Percentiles rank a stretch among this genome's conserved stretches.
Evolutionary conservation across 2,329 filamentous ascomycete species (phyloP).

Genomic region (Venturia nashicola): DNA sequence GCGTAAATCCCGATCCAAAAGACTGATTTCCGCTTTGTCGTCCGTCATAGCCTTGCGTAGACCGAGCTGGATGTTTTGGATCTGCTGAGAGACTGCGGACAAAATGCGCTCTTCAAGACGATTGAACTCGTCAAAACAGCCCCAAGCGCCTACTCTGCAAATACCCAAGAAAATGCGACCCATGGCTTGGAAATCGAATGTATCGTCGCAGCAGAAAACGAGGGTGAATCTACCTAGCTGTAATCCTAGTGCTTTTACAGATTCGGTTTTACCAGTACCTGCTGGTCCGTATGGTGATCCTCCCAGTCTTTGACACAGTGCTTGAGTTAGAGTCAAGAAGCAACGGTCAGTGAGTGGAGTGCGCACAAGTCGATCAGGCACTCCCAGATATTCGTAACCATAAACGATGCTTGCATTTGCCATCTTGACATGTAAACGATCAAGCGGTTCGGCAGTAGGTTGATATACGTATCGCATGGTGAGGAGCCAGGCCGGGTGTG

Average conservation of each 20-base stretch:
- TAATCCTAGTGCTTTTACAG: constrained; percentile 92
- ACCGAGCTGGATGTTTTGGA: constrained; percentile 97
- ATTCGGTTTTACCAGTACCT: constrained; percentile 97
- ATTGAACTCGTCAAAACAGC: constrained; percentile 99
- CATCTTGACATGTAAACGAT: constrained; percentile 86
- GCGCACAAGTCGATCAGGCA: constrained; percentile 88
- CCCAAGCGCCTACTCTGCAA: constrained; percentile 97
- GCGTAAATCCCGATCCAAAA: constrained; percentile 78
- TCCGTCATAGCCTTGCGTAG: constrained; percentile 75
- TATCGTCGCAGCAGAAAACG: constrained; percentile 99
- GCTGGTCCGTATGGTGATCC: constrained; percentile 96
- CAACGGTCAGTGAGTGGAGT: constrained; percentile 96
- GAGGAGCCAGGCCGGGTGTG: constrained; percentile 83
- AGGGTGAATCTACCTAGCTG: constrained; percentile 95
- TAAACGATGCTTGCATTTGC: constrained; percentile 93
- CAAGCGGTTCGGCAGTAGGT: constrained; percentile 65
- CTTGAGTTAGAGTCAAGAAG: constrained; percentile 95
- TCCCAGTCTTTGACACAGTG: constrained; percentile 84
- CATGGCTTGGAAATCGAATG: constrained; percentile 99
- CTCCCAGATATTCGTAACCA: constrained; percentile 94
- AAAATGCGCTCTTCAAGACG: constrained; percentile 94
- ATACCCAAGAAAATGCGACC: constrained; percentile 98
- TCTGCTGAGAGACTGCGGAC: constrained; percentile 96
- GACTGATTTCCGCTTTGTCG: constrained; percentile 77
- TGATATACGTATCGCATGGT: constrained; percentile 95